Percentiles rank a stretch among this genome's conserved stretches.
These are phyloP conservation scores for Neopestalotiopsis rosae DNA, from an alignment of 2,329 filamentous ascomycete genomes.

Conservation along the genomic window DNA sequence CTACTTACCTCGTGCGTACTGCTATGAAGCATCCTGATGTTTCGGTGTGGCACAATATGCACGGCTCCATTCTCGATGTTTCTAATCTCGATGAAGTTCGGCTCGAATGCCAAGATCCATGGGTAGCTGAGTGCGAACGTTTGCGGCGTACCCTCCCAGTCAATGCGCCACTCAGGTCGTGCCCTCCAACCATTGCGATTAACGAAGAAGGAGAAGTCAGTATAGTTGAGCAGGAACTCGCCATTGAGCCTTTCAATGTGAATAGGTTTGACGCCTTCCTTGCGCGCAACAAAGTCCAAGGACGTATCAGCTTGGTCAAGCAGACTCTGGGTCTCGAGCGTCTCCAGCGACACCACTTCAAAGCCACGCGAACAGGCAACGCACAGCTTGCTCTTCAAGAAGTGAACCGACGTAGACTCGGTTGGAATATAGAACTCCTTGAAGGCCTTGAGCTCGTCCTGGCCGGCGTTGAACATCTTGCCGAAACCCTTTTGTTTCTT, in stretches of 20 bases:
- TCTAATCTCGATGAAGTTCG: conserved; percentile 95
- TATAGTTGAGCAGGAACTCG: conserved; percentile 97
- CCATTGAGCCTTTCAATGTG: conserved; percentile 97
- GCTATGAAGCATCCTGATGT: conserved; percentile 96
- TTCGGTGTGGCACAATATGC: conserved; percentile 95
- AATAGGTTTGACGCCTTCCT: conserved; percentile 92
- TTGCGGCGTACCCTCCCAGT: conserved; percentile 94
- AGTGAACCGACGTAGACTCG: conserved; percentile 97
- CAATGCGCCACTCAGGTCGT: conserved; percentile 93
- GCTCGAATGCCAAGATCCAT: conserved; percentile 96
- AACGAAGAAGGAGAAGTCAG: conserved; percentile 98
- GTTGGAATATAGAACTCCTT: conserved; percentile 99
- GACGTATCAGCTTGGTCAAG: conserved; percentile 98
- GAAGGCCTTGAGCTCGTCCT: conserved; percentile 95
- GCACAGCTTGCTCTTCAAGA: conserved; percentile 94
- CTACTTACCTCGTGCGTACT: conserved; percentile 88
- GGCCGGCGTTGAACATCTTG: conserved; percentile 92
- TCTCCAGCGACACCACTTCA: conserved; percentile 95
- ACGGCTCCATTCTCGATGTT: conserved; percentile 95
- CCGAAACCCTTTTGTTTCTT: conserved; percentile 95
- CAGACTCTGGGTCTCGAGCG: conserved; percentile 95
- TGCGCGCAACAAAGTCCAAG: conserved; percentile 92
- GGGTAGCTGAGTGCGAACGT: conserved; percentile 94
- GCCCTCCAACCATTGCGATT: conserved; percentile 98
- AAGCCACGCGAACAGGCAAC: conserved; percentile 96